phyloP scores from a whole-genome alignment of 2,329 filamentous ascomycete species.

The Nakataea oryzae region DNA sequence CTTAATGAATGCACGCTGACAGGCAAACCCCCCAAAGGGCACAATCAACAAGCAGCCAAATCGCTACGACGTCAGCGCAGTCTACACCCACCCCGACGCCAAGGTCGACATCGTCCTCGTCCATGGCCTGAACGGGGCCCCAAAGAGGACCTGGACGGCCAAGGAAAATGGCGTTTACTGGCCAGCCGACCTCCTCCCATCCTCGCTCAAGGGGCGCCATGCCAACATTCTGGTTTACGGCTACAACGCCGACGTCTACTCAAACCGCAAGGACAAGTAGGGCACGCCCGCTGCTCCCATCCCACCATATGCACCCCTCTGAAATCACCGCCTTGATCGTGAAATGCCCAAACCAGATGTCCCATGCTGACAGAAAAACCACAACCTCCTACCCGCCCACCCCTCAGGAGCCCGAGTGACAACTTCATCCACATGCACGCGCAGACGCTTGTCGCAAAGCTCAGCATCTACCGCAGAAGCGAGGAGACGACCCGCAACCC shows the following conservation, averaged over 20 bases:
- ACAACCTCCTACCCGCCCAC: conserved; percentile 7
- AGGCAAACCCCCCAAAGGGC: not conserved
- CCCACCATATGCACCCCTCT: not conserved
- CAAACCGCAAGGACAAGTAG: conserved; percentile 25
- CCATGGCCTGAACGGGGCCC: conserved; percentile 50
- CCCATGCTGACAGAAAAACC: conserved; percentile 13
- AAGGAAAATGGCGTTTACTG: conserved; percentile 49
- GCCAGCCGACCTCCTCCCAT: conserved; percentile 57
- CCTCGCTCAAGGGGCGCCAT: conserved; percentile 41
- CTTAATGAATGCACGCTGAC: not conserved
- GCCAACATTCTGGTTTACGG: conserved; percentile 63
- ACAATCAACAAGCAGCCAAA: conserved; percentile 36
- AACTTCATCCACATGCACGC: conserved; percentile 63
- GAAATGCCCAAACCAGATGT: not conserved
- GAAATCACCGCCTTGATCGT: not conserved
- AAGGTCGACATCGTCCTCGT: conserved; percentile 58
- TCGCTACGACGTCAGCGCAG: conserved; percentile 48
- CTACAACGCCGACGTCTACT: conserved; percentile 59
- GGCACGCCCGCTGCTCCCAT: too few relatives aligned
- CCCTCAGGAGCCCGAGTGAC: conserved; percentile 43
- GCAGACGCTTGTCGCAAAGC: conserved; percentile 52
- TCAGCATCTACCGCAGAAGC: conserved; percentile 52
- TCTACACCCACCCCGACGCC: conserved; percentile 48
- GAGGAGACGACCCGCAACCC: conserved; percentile 48
- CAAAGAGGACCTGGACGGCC: conserved; percentile 51